phyloP scores from a whole-genome alignment of 805 yeast genomes.

The Lipomyces yamanashiensis region DNA sequence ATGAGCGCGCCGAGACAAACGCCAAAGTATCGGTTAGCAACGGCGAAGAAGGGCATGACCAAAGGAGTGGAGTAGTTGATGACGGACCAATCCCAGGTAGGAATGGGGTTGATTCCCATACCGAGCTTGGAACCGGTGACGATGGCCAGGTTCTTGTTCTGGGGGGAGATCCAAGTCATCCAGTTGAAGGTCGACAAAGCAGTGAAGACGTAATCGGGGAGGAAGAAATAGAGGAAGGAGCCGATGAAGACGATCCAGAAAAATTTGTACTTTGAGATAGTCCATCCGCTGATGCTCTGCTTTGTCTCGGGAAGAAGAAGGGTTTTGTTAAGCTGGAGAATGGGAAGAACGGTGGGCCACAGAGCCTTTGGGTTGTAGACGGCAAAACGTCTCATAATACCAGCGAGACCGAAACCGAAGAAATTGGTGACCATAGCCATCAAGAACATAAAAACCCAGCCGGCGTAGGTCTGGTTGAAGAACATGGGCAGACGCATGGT shows the following conservation, averaged over 20 bases:
- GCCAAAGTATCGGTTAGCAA: conserved; percentile 21
- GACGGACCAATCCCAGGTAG: conserved; percentile 62
- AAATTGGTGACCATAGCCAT: conserved; percentile 52
- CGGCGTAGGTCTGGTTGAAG: conserved; percentile 18
- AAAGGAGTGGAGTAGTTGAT: conserved; percentile 26
- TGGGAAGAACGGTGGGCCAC: conserved; percentile 72
- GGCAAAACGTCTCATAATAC: conserved; percentile 60
- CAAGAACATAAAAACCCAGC: conserved; percentile 21
- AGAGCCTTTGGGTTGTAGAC: conserved; percentile 63
- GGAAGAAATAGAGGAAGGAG: conserved; percentile 58
- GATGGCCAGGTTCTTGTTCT: conserved; percentile 62
- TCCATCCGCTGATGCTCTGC: conserved; percentile 57
- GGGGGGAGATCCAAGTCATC: conserved; percentile 65
- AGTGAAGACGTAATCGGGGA: conserved; percentile 64
- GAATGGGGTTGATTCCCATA: conserved; percentile 67
- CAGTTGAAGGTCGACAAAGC: conserved; percentile 63
- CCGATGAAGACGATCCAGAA: conserved; percentile 50
- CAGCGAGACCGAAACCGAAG: conserved; percentile 71
- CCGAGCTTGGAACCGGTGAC: conserved; percentile 67
- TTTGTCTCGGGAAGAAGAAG: conserved; percentile 44
- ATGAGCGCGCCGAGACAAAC: conserved; percentile 16
- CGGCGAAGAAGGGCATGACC: conserved; percentile 23
- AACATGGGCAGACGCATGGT: conserved; percentile 20
- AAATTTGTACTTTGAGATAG: conserved; percentile 56
- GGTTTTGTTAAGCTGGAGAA: conserved; percentile 55